These are phyloP conservation scores for Coprinopsis sp. DNA, from an alignment of 768 basidiomycete genomes.

Conservation along the genomic window DNA sequence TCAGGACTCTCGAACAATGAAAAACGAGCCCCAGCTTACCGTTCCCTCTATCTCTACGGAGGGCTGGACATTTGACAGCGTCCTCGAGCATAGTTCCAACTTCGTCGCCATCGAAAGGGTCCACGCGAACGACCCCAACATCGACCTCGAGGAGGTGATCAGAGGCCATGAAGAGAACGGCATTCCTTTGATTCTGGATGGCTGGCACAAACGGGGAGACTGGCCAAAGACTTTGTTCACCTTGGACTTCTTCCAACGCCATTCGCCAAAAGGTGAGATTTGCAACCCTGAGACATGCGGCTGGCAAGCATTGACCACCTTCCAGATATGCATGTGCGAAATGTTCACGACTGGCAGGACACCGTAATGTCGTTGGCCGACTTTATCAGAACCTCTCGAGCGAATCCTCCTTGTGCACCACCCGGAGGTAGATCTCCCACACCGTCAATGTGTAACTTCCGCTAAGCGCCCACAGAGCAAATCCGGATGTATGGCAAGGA, in stretches of 20 bases:
- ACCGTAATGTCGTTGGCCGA: constrained; percentile 43
- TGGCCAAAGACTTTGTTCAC: constrained; percentile 59
- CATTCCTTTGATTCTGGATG: constrained; percentile 59
- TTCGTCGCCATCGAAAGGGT: constrained; percentile 33
- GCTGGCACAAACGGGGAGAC: constrained; percentile 45
- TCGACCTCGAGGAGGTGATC: constrained; percentile 36
- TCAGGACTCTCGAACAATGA: constrained; percentile 5
- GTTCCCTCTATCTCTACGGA: constrained; percentile 30
- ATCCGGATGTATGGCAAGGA: constrained; percentile 72
- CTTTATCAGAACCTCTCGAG: constrained; percentile 45
- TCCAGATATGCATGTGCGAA: constrained; percentile 56
- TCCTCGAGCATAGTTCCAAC: constrained; percentile 33
- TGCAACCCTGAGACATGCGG: not conserved
- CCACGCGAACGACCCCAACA: constrained; percentile 23
- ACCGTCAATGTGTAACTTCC: not conserved
- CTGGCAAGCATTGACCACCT: not conserved
- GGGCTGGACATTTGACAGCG: constrained; percentile 46
- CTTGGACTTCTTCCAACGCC: constrained; percentile 46
- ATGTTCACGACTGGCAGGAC: constrained; percentile 58
- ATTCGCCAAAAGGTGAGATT: constrained; percentile 12
- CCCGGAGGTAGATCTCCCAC: constrained; percentile 31
- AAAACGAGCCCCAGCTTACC: not conserved
- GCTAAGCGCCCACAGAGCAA: constrained; percentile 33
- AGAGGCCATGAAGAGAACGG: constrained; percentile 45
- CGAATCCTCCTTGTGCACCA: constrained; percentile 27